Base-by-base conservation (phyloP, 2,329 filamentous ascomycete species). In the Nigrospora sphaerica region DNA sequence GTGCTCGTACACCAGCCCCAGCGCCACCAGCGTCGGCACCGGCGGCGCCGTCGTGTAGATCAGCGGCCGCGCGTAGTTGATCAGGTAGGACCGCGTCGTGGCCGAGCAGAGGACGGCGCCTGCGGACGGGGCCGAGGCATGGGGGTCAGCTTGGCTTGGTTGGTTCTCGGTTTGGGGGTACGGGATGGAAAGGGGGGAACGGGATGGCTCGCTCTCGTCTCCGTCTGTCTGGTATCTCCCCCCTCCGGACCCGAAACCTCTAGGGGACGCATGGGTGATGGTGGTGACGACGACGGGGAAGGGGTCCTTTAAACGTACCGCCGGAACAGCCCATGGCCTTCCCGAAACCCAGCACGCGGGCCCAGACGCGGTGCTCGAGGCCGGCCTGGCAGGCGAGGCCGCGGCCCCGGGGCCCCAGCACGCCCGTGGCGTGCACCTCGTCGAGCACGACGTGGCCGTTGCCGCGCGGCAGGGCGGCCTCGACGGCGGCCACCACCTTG, bases 1-100 rank as follows among this genome's bases (percentile, higher is more conserved):
- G 45, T 61, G 60, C 36, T 60, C 52, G 43, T 66, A 65, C 3
- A 54, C 51, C 6, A 53, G 49, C 37, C 59, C 52, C 33, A 66
- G 62, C 44, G 57, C 58, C 3, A 50, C 53, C 4, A 66, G 55
- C 5, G 75, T 72, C 0, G 83, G 77, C 36, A 80, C 79, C 0
- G 80, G 74, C 65, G 86, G 74, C 31, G 83, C 82, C 0, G 85
- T 88, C 0, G 85, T 88, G 61, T 88, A 90, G 46, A 89, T 88
- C 37, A 89, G 65, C 2, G 77, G 81, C n/a, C 85, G 77, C 1
- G 85, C 84, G 57, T 89, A 89, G 57, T 90, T 89, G 62, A 88
- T 76, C 44, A 89, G 69, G 51, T 88, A 88, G 1, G 77, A 65
- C 19, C 82, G 70, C 0, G 80, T 77, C 1, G 74, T 64, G 0